Conservation (phyloP, 2,329 filamentous ascomycete genomes). For the Dryadomyces sulphureus region DNA sequence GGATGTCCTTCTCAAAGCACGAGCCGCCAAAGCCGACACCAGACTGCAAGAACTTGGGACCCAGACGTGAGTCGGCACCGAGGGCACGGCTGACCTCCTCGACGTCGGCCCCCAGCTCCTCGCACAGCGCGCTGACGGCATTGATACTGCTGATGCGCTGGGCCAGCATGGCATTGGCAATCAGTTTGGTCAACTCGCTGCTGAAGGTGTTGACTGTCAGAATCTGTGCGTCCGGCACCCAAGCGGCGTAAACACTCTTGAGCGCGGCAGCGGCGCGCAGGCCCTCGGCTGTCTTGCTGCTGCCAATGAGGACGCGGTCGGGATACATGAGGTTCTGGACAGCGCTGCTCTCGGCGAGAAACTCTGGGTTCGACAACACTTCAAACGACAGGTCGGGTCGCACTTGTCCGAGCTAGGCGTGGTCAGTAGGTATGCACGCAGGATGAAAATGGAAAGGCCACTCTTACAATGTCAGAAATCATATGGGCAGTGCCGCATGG, state of each 20-base stretch:
- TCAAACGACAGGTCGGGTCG: slow-evolving; percentile 1
- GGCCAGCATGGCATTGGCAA: slow-evolving; percentile 5
- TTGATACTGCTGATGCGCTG: slow-evolving; percentile 7
- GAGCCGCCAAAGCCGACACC: slow-evolving; percentile 4
- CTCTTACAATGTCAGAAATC: slow-evolving; percentile 1
- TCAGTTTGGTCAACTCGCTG: slow-evolving; percentile 5
- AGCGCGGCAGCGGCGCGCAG: background rate
- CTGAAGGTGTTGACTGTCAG: slow-evolving; percentile 2
- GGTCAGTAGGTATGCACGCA: background rate
- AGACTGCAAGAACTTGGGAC: slow-evolving; percentile 1
- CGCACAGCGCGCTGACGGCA: slow-evolving; percentile 3
- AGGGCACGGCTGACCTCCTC: slow-evolving; percentile 2
- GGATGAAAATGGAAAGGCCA: no score
- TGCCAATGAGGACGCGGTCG: slow-evolving; percentile 3
- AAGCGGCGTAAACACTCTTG: slow-evolving; percentile 3
- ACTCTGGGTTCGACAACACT: slow-evolving; percentile 3
- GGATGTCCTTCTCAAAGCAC: slow-evolving; percentile 5
- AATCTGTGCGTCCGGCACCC: background rate
- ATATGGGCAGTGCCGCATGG: slow-evolving; percentile 3
- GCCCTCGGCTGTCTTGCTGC: background rate
- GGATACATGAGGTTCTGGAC: slow-evolving; percentile 3
- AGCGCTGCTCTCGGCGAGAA: slow-evolving; percentile 3
- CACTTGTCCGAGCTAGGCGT: background rate
- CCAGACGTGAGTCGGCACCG: slow-evolving; percentile 3
- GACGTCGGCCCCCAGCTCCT: slow-evolving; percentile 1